Evolutionary conservation across 164 flowering plant genomes (phyloP), one percentile per base, ranked within the genome.

Genomic region (Vitis rupestris): DNA sequence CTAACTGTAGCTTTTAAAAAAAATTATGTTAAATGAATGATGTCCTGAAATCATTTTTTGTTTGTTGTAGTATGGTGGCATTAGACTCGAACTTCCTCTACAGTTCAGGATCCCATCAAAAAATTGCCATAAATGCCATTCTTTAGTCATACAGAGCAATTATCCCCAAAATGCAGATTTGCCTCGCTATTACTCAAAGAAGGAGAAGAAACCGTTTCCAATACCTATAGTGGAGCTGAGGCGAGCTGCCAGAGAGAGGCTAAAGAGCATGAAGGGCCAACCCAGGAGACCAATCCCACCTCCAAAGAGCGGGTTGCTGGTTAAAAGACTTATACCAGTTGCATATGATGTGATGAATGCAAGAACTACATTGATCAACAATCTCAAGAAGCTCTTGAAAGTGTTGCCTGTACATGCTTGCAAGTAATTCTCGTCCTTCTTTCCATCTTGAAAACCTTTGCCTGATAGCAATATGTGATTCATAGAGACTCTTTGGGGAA

Each of bases 201-300:
- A 78, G 79, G 93, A 92, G 78, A 93, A 88, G 79, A 95, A 91
- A 80, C 99, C 98, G 27, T 95, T 93, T 74, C 96, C 96, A 12
- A 65, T 79, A 56, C 99, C 99, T 19, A 70, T 95, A 14, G 80
- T 90, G 61, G 98, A 95, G 80, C 83, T 95, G 62, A 82, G 99
- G 70, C 85, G 99, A 66, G 87, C 87, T 73, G 97, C 99, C 59
- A 85, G 98, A 71, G 90, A 87, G 81, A 91, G 99, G 81, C 15
- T 79, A 56, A 93, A 95, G 79, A 85, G 72, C 23, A 80, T 72
- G 16, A 86, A 71, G 74, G 87, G 85, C 69, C 67, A 78, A 72
- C 96, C 89, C 14, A 86, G 66, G 78, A 75, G 64, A 72, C 90
- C 87, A 2, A 70, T 78, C 10, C 88, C 84, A 60, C 92, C 99